phyloP scores from a whole-genome alignment of 352 stramenopile species.

The Globisporangium echinulatum region DNA sequence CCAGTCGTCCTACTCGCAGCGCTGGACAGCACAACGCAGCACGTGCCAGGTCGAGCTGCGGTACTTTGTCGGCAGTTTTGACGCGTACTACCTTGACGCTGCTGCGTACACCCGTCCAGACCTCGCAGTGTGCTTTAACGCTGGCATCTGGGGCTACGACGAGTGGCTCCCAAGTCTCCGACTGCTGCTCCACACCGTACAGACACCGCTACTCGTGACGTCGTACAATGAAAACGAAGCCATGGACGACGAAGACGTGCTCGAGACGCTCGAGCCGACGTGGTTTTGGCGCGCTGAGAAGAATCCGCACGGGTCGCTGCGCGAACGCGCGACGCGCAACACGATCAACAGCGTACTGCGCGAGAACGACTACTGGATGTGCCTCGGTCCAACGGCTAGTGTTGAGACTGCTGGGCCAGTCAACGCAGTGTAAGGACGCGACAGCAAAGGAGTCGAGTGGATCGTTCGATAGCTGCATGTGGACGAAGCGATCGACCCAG shows the following conservation, averaged over 20 bases:
- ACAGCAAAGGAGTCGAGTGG: background rate
- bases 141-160: slow-evolving; percentile 85
- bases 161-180: slow-evolving; percentile 73
- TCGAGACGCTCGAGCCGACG: slow-evolving; percentile 42
- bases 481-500: background rate
- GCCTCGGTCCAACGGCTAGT: slow-evolving; percentile 25
- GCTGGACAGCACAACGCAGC: background rate
- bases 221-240: slow-evolving; percentile 84
- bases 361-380: slow-evolving; percentile 86
- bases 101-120: slow-evolving; percentile 39
- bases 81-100: slow-evolving; percentile 44
- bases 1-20: slow-evolving; percentile 18
- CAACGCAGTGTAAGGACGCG: background rate
- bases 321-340: slow-evolving; percentile 51
- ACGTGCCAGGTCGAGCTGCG: slow-evolving; percentile 17
- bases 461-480: background rate
- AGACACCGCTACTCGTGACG: slow-evolving; percentile 66
- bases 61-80: slow-evolving; percentile 74
- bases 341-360: slow-evolving; percentile 42
- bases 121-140: slow-evolving; percentile 78
- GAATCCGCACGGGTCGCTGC: slow-evolving; percentile 45
- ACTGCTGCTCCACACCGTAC: slow-evolving; percentile 48
- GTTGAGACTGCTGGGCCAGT: too few species aligned
- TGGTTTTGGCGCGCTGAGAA: slow-evolving; percentile 77
- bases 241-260: slow-evolving; percentile 67